Evolutionary conservation across 2,329 filamentous ascomycete genomes (phyloP), one percentile per base, ranked within the genome.

Genomic region (Drechslerella coelobrocha): DNA sequence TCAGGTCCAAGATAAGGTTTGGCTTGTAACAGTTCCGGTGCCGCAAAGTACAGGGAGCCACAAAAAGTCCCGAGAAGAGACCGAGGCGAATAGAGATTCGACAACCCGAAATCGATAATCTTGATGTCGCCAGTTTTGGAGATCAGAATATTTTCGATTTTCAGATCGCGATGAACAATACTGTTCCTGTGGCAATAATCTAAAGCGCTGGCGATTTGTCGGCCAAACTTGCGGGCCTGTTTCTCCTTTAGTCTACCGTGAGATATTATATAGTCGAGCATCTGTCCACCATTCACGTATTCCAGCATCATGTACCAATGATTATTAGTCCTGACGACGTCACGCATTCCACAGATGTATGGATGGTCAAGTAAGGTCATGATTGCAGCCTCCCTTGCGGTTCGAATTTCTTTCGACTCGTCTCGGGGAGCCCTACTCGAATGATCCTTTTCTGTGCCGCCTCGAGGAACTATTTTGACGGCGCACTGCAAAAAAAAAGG

Each of bases 271-370:
- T 97, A 97, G 80, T 99, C 93, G 80, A 99, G 97, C 71, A 99
- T 84, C 80, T 99, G 94, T 71, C 91, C 91, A 71, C 94, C 94
- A 45, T 96, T 96, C 82, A 94, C 94, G 80, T 96, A 99, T 80
- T 99, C 94, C 75, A 99, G 86, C 55, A 99, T 94, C 94, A 99
- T 99, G 80, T 97, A 93, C 78, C 99, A 99, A 78, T 99, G 94
- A 73, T 85, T 87, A 26, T 88, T 86, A 8, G 93, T 97, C 73
- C 95, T 97, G 79, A 99, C 97, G 74, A 99, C 94, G 48, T 82
- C 85, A 78, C 83, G 96, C 87, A 99, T 85, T 81, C 99, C 99
- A 83, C 99, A 99, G 78, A 99, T 99, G 80, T 99, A 94, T 41
- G 94, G 94, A 79, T 99, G 94, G 68, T 94, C 88, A 68, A 99